Evolutionary conservation across 179 eudicot genomes (phyloP), one percentile per base, ranked within the genome.

Genomic region (Silene coronaria): DNA sequence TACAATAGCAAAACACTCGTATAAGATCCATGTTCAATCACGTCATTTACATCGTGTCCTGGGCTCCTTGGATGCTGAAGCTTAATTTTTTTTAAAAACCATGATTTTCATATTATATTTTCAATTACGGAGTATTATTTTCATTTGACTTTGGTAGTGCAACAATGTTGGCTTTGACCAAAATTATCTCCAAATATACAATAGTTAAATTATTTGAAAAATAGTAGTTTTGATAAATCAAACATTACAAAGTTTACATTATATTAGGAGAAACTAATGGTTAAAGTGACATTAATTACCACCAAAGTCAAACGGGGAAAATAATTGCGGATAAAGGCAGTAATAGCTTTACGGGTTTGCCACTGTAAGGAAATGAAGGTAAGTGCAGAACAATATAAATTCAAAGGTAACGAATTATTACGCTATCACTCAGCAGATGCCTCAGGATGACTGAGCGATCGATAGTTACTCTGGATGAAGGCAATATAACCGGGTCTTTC

Each of bases 401-500:
- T n/a, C 24, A 66, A 28, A 75, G 76, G 2, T 11, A 57, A 72
- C n/a, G 66, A 77, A 63, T 10, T 19, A 69, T 59, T 91, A 95
- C 99, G 11, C 78, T 85, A 67, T 92, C 97, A 60, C 99, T 95
- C 32, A 95, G 90, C 75, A 95, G 93, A 91, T 95, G 99, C 89
- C 99, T 88, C 81, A 92, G 88, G 82, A 95, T 95, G 81, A 95
- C 97, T 14, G 97, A 84, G 38, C 99, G 91, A 79, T 95, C 99
- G 3, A 92, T 80, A 21, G 87, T 89, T 70, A 89, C 89, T 83
- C 83, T 88, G 22, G 99, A 95, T 71, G 99, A 92, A 42, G 99
- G 99, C 82, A 95, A 83, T 58, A 92, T 87, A n/a, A 95, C 99
- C 16, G 99, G 99, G 75, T 95, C 99, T 83, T 84, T 89, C 99